Evolutionary conservation across 306 rosid species (phyloP).

Genomic region (Vigna radiata): DNA sequence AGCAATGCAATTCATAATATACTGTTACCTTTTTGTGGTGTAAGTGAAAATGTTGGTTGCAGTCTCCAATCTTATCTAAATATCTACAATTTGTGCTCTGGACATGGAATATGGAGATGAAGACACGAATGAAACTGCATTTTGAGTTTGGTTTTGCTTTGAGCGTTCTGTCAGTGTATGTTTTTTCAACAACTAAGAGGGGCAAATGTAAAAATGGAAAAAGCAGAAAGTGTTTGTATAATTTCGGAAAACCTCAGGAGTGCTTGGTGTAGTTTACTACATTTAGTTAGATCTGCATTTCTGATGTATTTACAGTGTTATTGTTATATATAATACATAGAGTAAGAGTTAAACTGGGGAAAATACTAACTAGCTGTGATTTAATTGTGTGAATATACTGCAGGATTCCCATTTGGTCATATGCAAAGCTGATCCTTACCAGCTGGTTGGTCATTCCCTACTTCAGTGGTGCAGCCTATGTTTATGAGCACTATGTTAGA

Average conservation of each 20-base stretch:
- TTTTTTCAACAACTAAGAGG: no score
- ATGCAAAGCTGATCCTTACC: constrained; percentile 67
- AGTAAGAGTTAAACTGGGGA: neutral
- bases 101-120: neutral
- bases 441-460: constrained; percentile 86
- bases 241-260: no score
- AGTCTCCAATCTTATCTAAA: constrained; percentile 3
- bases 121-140: constrained; percentile 5
- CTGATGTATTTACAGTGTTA: neutral
- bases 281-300: neutral
- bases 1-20: constrained; percentile 14
- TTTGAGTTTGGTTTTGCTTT: constrained; percentile 6
- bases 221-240: no score
- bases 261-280: no score
- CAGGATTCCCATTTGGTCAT: constrained; percentile 90
- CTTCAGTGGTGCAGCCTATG: constrained; percentile 84
- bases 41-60: neutral
- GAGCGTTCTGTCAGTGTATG: neutral
- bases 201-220: no score
- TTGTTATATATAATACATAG: neutral
- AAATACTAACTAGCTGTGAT: constrained; percentile 4
- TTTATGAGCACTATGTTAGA: constrained; percentile 77
- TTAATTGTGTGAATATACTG: constrained; percentile 28
- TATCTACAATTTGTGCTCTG: neutral
- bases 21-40: neutral